Evolutionary conservation across 495 filamentous ascomycete genomes (phyloP), one percentile per base, ranked within the genome.

Genomic region (Parathielavia appendiculata): DNA sequence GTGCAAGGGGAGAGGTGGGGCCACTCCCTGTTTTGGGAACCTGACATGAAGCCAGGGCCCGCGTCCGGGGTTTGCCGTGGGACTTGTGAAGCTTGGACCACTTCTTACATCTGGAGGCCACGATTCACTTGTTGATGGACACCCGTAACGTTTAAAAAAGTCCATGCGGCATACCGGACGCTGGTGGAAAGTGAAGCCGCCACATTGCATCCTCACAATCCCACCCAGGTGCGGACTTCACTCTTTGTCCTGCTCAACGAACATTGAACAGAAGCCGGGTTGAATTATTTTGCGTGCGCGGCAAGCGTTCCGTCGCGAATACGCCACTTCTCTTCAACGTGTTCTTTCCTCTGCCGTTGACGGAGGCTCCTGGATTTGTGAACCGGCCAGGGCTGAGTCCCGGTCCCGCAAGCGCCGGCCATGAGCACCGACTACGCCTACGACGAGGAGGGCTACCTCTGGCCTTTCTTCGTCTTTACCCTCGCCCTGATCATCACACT

Each of bases 341-440:
- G 4, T 34, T 36, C 16, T 40, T 39, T 46, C 10, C 36, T 36
- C 17, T 23, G 22, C 40, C 2, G 8, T 10, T 9, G 2, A 38
- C 35, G 35, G 35, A 38, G 35, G 35, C 35, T 9, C 13, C 8
- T 38, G 10, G 9, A 2, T 38, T 10, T 14, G 9, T 4, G 35
- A 38, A 23, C 38, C 45, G 19, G 39, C 52, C 19, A 30, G 44
- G 54, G 53, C 30, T 22, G 40, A 26, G 8, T 38, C 44, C 30
- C n/a, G 35, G 23, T 11, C 23, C 45, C 26, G 55, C 54, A 54
- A 59, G 32, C 48, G 55, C 66, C 72, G 83, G 83, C 69, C 66
- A 95, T 95, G 90, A 92, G 90, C 68, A 90, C 90, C 63, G 93
- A 97, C 72, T 98, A 98, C 79, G 92, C 86, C 64, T 98, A 98